Conservation (phyloP, 192 early-diverging fungal genomes). For the Powellomyces hirtus region DNA sequence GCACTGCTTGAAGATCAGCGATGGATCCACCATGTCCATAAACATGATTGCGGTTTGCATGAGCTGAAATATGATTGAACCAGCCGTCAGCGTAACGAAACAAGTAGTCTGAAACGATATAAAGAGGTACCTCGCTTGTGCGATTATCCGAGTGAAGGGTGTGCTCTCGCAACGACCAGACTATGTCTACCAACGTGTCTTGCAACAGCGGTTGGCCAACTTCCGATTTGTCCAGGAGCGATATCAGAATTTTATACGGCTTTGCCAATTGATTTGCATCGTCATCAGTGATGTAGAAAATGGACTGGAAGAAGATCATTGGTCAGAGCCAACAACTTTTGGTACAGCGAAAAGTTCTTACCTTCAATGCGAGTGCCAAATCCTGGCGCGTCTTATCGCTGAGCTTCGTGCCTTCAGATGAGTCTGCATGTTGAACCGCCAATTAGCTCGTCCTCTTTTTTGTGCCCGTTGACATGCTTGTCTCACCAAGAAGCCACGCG, state of each 20-base stretch:
- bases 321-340: too few relatives aligned
- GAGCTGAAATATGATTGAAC: slow-evolving; percentile 43
- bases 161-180: slow-evolving; percentile 60
- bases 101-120: too few relatives aligned
- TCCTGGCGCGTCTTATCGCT: not conserved
- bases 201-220: slow-evolving; percentile 77
- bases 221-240: slow-evolving; percentile 78
- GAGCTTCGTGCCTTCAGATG: not conserved
- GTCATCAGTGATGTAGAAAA: slow-evolving; percentile 35
- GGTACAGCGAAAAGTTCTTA: slow-evolving; percentile 46
- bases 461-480: too few relatives aligned
- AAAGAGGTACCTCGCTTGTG: not conserved
- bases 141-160: not conserved
- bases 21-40: slow-evolving; percentile 85
- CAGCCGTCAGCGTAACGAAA: not conserved
- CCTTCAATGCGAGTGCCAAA: slow-evolving; percentile 24
- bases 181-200: slow-evolving; percentile 67
- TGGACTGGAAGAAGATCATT: slow-evolving; percentile 44
- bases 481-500: slow-evolving; percentile 75
- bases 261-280: slow-evolving; percentile 50
- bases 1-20: slow-evolving; percentile 76
- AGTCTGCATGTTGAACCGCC: not conserved
- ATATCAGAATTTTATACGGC: slow-evolving; percentile 81
- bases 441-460: too few relatives aligned
- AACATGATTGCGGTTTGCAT: slow-evolving; percentile 85